Percentiles rank a stretch among this genome's conserved stretches.
Conservation (phyloP, 2,329 filamentous ascomycete genomes). For the Fusarium sp. region DNA sequence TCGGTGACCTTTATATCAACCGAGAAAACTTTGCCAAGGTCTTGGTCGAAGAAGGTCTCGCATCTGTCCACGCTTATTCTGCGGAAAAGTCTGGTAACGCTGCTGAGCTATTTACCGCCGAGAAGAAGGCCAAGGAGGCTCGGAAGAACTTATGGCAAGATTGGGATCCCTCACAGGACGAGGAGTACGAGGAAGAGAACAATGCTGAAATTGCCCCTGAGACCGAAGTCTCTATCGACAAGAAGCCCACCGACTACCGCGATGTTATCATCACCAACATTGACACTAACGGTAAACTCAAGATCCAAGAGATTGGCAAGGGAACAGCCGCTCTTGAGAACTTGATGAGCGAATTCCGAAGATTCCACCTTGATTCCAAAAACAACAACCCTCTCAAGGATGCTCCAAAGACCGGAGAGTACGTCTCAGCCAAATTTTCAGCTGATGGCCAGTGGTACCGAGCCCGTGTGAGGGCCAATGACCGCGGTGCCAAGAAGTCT, state of each 20-base stretch:
- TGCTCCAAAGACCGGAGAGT: slow-evolving; percentile 89
- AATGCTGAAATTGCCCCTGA: slow-evolving; percentile 62
- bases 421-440: slow-evolving; percentile 90
- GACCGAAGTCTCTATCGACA: slow-evolving; percentile 64
- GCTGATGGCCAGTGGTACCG: slow-evolving; percentile 95
- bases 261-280: slow-evolving; percentile 94
- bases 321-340: slow-evolving; percentile 86
- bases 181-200: slow-evolving; percentile 64
- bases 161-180: slow-evolving; percentile 91
- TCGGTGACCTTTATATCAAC: slow-evolving; percentile 91
- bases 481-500: slow-evolving; percentile 86
- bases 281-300: slow-evolving; percentile 82
- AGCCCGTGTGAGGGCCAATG: slow-evolving; percentile 88
- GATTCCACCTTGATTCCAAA: slow-evolving; percentile 85
- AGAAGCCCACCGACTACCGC: slow-evolving; percentile 84
- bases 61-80: slow-evolving; percentile 91
- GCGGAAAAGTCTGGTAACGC: slow-evolving; percentile 95
- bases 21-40: slow-evolving; percentile 95
- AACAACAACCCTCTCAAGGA: slow-evolving; percentile 79
- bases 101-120: slow-evolving; percentile 85
- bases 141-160: slow-evolving; percentile 91
- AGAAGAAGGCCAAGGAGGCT: slow-evolving; percentile 88
- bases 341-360: slow-evolving; percentile 89
- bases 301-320: slow-evolving; percentile 89
- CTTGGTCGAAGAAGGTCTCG: slow-evolving; percentile 92